A percentile compares a stretch with the other conserved stretches of the same genome.
phyloP scores from a whole-genome alignment of 192 early-diverging fungal species.

The Coemansia sp. region DNA sequence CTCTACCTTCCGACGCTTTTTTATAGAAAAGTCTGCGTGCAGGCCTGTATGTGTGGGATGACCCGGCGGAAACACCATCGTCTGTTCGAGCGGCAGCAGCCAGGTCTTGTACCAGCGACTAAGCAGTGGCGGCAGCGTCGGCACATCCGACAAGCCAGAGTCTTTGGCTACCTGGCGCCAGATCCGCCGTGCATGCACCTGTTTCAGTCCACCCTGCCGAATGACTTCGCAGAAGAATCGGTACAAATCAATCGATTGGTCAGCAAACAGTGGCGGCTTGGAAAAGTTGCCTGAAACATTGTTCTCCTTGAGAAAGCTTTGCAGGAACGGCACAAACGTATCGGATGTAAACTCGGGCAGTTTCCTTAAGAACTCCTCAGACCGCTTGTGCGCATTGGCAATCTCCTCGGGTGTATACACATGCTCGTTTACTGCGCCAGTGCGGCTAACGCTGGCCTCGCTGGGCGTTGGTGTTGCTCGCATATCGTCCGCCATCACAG shows the following conservation, averaged over 20 bases:
- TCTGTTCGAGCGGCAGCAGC: constrained; percentile 52
- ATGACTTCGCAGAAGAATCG: constrained; percentile 51
- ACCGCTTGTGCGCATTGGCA: constrained; percentile 31
- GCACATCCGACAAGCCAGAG: constrained; percentile 41
- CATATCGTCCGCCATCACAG: constrained; percentile 30
- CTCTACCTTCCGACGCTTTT: constrained; percentile 46
- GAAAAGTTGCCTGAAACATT: constrained; percentile 34
- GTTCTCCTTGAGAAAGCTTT: constrained; percentile 43
- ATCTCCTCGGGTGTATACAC: constrained; percentile 43
- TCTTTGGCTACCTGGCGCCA: constrained; percentile 52
- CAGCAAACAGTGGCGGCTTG: constrained; percentile 43
- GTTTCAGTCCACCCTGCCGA: constrained; percentile 43
- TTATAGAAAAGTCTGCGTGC: constrained; percentile 46
- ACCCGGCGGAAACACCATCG: constrained; percentile 46
- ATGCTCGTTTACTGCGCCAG: constrained; percentile 2
- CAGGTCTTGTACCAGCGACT: constrained; percentile 54
- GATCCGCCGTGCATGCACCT: constrained; percentile 43
- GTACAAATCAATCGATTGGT: constrained; percentile 39
- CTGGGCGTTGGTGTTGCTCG: constrained; percentile 39
- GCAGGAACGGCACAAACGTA: constrained; percentile 39
- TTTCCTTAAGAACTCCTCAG: constrained; percentile 40
- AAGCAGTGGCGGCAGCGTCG: constrained; percentile 48
- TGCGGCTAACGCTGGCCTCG: constrained; percentile 20
- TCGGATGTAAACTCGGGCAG: constrained; percentile 39
- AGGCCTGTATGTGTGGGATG: constrained; percentile 49